A percentile compares a stretch with the other conserved stretches of the same genome.
phyloP scores from a whole-genome alignment of 768 basidiomycete genomes.

The Pilatotrama ljubarskyi region DNA sequence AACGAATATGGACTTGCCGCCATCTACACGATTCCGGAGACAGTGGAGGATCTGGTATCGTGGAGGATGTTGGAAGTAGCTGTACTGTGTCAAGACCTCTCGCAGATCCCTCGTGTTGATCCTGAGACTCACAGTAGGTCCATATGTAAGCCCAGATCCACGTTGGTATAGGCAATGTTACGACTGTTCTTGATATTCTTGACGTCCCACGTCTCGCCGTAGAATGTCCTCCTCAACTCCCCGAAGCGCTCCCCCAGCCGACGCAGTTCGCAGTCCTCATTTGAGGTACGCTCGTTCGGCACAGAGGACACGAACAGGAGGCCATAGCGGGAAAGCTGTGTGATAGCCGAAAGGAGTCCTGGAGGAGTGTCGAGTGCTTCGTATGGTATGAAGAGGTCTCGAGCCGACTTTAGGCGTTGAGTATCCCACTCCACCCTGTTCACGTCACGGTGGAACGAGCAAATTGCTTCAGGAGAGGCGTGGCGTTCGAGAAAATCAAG shows the following conservation, averaged over 20 bases:
- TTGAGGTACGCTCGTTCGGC: constrained; percentile 57
- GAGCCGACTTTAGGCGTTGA: constrained; percentile 35
- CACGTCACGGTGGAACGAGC: constrained; percentile 47
- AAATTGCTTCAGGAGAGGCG: constrained; percentile 37
- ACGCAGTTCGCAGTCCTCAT: constrained; percentile 66
- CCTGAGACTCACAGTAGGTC: constrained; percentile 71
- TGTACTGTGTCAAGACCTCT: constrained; percentile 30
- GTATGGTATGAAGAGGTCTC: constrained; percentile 59
- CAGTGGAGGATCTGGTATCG: constrained; percentile 93
- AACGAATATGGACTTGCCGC: constrained; percentile 85
- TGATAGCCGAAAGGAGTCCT: constrained; percentile 58
- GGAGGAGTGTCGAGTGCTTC: constrained; percentile 43
- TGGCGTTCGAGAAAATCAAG: constrained; percentile 51
- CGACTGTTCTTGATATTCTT: constrained; percentile 67
- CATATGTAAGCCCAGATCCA: constrained; percentile 88
- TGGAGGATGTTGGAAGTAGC: constrained; percentile 90
- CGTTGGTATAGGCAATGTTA: constrained; percentile 95
- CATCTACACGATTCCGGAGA: constrained; percentile 77
- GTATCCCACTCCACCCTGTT: constrained; percentile 47
- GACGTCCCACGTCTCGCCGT: constrained; percentile 89
- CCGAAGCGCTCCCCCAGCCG: constrained; percentile 69
- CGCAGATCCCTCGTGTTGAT: neutral
- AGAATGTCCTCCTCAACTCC: constrained; percentile 83
- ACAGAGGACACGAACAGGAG: constrained; percentile 73
- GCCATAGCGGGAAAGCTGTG: constrained; percentile 71